Percentiles rank a stretch among this genome's conserved stretches.
phyloP scores from a whole-genome alignment of 2,329 filamentous ascomycete species.

The Pseudopyricularia cyperi region DNA sequence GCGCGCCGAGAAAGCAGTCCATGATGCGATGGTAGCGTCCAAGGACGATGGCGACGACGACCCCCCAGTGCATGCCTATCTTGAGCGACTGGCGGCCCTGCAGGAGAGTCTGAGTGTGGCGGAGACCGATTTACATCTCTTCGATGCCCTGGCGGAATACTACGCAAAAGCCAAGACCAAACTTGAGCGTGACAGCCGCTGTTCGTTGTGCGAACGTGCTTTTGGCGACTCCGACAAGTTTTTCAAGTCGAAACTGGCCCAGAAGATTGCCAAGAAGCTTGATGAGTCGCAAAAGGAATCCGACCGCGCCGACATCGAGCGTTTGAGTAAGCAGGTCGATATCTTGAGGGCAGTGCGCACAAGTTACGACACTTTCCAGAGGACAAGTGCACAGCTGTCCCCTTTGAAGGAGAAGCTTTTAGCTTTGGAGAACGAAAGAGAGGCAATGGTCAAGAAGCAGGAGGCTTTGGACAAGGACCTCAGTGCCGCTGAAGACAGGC shows the following conservation, averaged over 20 bases:
- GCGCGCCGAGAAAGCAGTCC: conserved; percentile 43
- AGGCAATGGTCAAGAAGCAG: conserved; percentile 43
- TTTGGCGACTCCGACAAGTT: conserved; percentile 46
- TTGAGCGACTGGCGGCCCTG: conserved; percentile 32
- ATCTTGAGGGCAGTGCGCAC: conserved; percentile 49
- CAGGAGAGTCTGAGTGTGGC: conserved; percentile 46
- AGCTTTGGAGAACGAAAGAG: conserved; percentile 43
- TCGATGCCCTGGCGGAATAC: conserved; percentile 56
- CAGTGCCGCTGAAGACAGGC: conserved; percentile 45
- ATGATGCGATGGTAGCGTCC: conserved; percentile 25
- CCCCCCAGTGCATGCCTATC: conserved; percentile 37
- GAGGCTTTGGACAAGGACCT: conserved; percentile 58
- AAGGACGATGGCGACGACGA: conserved; percentile 12
- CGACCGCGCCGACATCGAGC: conserved; percentile 33
- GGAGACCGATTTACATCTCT: conserved; percentile 56
- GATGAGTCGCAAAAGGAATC: conserved; percentile 51
- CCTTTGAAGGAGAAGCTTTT: conserved; percentile 52
- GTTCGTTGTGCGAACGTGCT: conserved; percentile 59
- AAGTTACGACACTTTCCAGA: conserved; percentile 61
- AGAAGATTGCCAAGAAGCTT: conserved; percentile 52
- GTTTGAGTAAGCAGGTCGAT: conserved; percentile 30
- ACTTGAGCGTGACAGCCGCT: conserved; percentile 57
- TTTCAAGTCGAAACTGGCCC: conserved; percentile 50
- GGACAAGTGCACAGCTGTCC: conserved; percentile 27
- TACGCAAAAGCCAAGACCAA: conserved; percentile 54